phyloP scores from a whole-genome alignment of 805 yeast genomes.

The Maudiozyma bulderi region DNA sequence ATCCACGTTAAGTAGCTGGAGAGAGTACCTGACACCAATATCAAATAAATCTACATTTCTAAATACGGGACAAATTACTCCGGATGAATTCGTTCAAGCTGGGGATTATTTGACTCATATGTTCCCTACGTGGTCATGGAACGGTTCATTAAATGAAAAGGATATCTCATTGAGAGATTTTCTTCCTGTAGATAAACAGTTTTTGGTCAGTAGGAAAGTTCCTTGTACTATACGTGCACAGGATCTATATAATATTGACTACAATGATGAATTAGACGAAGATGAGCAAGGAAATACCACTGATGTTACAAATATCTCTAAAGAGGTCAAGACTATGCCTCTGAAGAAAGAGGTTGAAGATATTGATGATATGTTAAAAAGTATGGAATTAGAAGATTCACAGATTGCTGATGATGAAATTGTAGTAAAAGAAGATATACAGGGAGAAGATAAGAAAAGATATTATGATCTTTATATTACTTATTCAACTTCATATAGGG shows the following conservation, averaged over 20 bases:
- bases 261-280: conserved; percentile 23
- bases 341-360: conserved; percentile 8
- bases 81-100: conserved; percentile 88
- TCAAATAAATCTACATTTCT: conserved; percentile 78
- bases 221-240: conserved; percentile 73
- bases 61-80: conserved; percentile 84
- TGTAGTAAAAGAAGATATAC: conserved; percentile 24
- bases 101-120: conserved; percentile 87
- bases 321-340: not conserved
- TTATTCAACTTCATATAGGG: conserved; percentile 90
- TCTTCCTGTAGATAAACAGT: conserved; percentile 81
- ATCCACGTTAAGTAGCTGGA: conserved; percentile 69
- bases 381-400: conserved; percentile 28
- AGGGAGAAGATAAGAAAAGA: conserved; percentile 36
- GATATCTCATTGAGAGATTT: conserved; percentile 42
- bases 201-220: conserved; percentile 77
- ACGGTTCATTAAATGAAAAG: conserved; percentile 33
- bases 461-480: conserved; percentile 84
- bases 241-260: conserved; percentile 35
- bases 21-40: conserved; percentile 91
- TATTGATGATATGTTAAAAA: conserved; percentile 22
- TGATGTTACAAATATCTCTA: not conserved
- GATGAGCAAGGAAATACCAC: conserved; percentile 17
- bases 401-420: conserved; percentile 38
- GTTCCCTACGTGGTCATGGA: conserved; percentile 98